Conservation (phyloP, 495 filamentous ascomycete species). For the Neurospora sp. region DNA sequence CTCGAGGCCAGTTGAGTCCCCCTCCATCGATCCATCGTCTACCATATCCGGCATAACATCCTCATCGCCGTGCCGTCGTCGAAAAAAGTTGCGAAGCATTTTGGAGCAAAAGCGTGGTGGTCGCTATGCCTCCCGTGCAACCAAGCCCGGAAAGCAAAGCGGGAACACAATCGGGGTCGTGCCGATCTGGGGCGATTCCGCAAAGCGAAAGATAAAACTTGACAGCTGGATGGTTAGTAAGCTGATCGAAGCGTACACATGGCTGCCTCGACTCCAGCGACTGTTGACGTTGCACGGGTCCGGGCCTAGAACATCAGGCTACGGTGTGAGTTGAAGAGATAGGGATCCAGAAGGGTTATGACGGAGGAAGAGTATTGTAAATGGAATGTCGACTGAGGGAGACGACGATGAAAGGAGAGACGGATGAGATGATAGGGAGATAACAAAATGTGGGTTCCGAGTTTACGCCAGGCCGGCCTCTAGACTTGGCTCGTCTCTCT, state of each 20-base stretch:
- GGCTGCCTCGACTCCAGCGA: not conserved
- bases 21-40: conserved; percentile 19
- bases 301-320: not conserved
- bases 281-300: not conserved
- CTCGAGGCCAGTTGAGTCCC: conserved; percentile 20
- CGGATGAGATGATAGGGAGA: not conserved
- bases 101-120: not conserved
- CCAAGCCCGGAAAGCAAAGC: conserved; percentile 11
- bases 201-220: conserved; percentile 5
- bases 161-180: conserved; percentile 5
- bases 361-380: not conserved
- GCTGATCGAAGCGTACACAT: not conserved
- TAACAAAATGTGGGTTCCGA: not conserved
- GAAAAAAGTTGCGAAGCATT: conserved; percentile 14
- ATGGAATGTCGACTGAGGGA: not conserved
- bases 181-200: conserved; percentile 7
- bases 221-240: not conserved
- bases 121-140: conserved; percentile 16
- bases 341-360: not conserved
- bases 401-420: not conserved
- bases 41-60: conserved; percentile 16
- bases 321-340: not conserved
- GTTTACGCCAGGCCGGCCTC: not conserved
- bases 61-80: conserved; percentile 16
- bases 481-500: not conserved